phyloP scores from a whole-genome alignment of 257 asterid genomes.

The Solanum gandarillasii region DNA sequence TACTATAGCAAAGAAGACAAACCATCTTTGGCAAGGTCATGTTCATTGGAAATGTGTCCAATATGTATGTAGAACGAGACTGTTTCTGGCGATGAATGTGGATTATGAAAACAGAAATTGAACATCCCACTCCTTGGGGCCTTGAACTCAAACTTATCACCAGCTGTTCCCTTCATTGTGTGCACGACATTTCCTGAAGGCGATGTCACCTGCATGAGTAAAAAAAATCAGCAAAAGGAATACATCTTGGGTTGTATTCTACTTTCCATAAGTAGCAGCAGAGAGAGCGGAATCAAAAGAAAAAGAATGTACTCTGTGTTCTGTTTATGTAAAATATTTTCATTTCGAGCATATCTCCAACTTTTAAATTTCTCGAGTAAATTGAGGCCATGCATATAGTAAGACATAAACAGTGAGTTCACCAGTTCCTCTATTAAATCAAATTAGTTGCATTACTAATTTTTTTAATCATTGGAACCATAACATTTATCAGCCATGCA shows the following conservation, averaged over 20 bases:
- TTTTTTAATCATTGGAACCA: neutral
- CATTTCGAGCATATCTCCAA: neutral
- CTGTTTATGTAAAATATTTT: neutral
- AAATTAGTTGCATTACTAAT: neutral
- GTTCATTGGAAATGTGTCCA: constrained; percentile 71
- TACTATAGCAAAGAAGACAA: constrained; percentile 5
- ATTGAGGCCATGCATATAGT: neutral
- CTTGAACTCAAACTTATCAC: constrained; percentile 72
- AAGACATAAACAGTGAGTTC: neutral
- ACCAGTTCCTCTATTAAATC: neutral
- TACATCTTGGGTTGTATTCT: neutral
- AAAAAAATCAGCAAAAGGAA: neutral
- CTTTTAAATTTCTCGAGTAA: neutral
- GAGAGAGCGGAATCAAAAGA: neutral
- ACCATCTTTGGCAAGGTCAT: constrained; percentile 88
- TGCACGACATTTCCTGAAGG: constrained; percentile 47
- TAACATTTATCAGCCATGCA: neutral
- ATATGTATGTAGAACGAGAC: constrained; percentile 80
- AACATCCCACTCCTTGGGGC: constrained; percentile 72
- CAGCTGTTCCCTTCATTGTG: constrained; percentile 46
- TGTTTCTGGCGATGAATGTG: constrained; percentile 56
- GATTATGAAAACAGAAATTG: constrained; percentile 86
- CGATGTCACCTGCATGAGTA: constrained; percentile 55
- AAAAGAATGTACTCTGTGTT: neutral
- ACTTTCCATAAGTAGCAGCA: neutral